Base-by-base conservation (phyloP, 2,329 filamentous ascomycete species). In the Camillea tinctor region DNA sequence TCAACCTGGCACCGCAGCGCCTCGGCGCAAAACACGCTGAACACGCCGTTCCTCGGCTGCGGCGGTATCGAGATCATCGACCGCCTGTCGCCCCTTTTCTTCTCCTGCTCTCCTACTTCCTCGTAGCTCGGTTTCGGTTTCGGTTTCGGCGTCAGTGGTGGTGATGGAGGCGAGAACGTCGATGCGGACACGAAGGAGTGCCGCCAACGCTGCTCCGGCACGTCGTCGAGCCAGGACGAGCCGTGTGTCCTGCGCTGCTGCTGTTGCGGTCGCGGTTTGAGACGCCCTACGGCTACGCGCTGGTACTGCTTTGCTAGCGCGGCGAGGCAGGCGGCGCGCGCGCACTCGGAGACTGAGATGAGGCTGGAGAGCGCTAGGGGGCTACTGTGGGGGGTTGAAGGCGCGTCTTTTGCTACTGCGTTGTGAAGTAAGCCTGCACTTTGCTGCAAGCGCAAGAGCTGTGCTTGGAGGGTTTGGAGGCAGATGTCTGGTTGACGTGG, bases 1-100 rank as follows among this genome's bases (percentile, higher is more conserved):
- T 79, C 71, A 13, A 77, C 74, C 62, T 78, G 76, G 17, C 77
- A 72, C 48, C 71, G 69, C 71, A 79, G 68, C 20, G 76, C 77
- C 58, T 76, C 72, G 15, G 75, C 69, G 57, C 76, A 78, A 60
- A 78, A 77, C 55, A 74, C 69, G 63, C 74, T 73, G 60, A 78
- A 76, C 23, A 78, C 75, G 66, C 74, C 74, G 58, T 77, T 77
- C 52, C 69, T 73, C 22, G 74, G 73, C 2, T 71, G 66, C 4
- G 57, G 23, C 21, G 19, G 19, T 24, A 17, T 15, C 50, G 50
- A 21, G 4, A 21, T 52, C 22, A 26, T 3, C 21, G 21, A 53
- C 52, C 15, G 26, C 6, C 26, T 30, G 7, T 30, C 6, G 7
- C 26, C 26, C 2, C 26, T 30, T 11, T 4, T 11, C 26, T 30